A percentile compares a stretch with the other conserved stretches of the same genome.
Evolutionary conservation across 225 moss, liverwort and hornwort genomes (phyloP).

Genomic region (Polytrichum commune): DNA sequence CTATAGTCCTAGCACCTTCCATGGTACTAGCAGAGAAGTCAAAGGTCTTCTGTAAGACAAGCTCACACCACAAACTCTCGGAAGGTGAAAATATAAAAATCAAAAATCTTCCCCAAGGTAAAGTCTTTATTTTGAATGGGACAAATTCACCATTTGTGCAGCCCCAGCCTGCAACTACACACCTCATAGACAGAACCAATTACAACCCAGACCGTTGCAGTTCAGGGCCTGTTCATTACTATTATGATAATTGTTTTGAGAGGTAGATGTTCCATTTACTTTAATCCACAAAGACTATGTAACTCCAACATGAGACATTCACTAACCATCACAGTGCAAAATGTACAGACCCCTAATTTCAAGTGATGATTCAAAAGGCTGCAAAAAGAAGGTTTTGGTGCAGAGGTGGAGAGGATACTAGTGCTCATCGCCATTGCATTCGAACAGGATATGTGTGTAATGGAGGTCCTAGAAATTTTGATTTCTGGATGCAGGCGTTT

Average conservation of each 20-base stretch:
- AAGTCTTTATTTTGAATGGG: too few relatives aligned
- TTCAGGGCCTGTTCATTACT: background rate
- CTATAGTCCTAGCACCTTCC: too few relatives aligned
- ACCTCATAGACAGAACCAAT: too few relatives aligned
- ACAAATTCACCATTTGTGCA: too few relatives aligned
- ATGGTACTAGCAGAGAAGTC: too few relatives aligned
- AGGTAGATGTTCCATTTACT: background rate
- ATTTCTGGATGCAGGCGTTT: conserved; percentile 2
- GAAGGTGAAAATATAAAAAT: too few relatives aligned
- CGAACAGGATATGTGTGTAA: background rate
- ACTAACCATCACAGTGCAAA: background rate
- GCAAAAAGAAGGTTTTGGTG: background rate
- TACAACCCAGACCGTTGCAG: too few relatives aligned
- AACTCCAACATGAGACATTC: background rate
- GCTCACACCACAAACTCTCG: too few relatives aligned
- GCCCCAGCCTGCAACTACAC: too few relatives aligned
- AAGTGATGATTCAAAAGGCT: background rate
- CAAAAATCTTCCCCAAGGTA: too few relatives aligned
- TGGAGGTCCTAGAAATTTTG: conserved; percentile 1
- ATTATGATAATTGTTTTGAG: background rate
- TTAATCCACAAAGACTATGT: background rate
- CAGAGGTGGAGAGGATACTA: conserved; percentile 8
- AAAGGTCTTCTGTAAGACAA: too few relatives aligned
- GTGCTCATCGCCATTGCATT: conserved; percentile 7
- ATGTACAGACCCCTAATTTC: background rate